Evolutionary conservation across 2,329 filamentous ascomycete species (phyloP), one percentile per base, ranked within the genome.

Genomic region (Cercospora sp.): DNA sequence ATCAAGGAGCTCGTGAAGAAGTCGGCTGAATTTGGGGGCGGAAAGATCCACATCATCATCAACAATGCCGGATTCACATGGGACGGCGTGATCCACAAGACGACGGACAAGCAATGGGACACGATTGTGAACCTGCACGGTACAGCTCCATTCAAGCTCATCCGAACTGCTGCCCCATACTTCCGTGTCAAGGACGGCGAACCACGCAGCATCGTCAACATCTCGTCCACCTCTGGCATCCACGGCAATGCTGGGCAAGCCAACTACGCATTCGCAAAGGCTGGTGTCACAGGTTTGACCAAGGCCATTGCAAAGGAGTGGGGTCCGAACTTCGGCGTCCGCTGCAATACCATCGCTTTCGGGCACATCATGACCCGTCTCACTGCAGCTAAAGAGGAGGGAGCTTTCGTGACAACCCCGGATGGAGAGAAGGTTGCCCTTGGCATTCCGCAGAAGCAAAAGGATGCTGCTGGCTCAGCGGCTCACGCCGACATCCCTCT

Each of bases 21-120:
- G 76, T 86, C 92, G 0, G 93, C 91, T 1, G 90, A 89, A 59
- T 96, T 97, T 77, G 93, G 93, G 67, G 83, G 86, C 71, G 93
- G 92, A 76, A 96, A 96, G 84, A 93, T 97, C 70, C 91, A 97
- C 80, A 91, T 95, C 78, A 90, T 97, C 66, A 91, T 97, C 68
- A 96, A 97, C 81, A 97, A 97, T 79, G 93, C 93, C 0, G 93
- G 92, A 51, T 96, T 92, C 81, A 97, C 93, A 0, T 97, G 93
- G 92, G 93, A 97, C 79, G 93, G 90, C 6, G 92, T 96, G 45
- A 93, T 96, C 73, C 92, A 96, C 85, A 96, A 95, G 85, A 94
- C 93, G 85, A 91, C 89, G 16, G 92, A 96, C 83, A 92, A 92
- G 82, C 92, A 96, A 85, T 96, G 92, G 92, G 90, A 95, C 70